Evolutionary conservation across 345 rosid species (phyloP).

Genomic region (Acer negundo): DNA sequence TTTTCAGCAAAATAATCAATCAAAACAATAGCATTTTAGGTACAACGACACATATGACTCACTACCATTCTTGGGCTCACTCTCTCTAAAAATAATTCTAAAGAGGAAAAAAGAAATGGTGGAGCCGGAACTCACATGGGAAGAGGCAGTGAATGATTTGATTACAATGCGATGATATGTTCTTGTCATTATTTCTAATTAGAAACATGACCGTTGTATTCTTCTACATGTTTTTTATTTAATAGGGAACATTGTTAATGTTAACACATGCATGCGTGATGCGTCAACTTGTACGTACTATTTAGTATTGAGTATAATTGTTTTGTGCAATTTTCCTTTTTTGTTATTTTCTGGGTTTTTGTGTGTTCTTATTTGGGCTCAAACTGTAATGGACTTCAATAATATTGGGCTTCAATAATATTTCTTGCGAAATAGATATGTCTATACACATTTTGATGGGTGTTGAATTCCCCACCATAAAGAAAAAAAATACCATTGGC

Average conservation of each 20-base stretch:
- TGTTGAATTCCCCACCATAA: too few species aligned
- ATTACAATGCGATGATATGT: neutral
- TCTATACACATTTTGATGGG: too few species aligned
- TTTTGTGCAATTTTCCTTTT: too few species aligned
- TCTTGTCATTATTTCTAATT: neutral
- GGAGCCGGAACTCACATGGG: constrained; percentile 40
- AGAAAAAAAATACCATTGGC: too few species aligned
- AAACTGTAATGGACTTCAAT: neutral
- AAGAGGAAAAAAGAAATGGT: neutral
- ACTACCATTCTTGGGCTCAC: constrained; percentile 19
- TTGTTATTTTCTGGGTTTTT: too few species aligned
- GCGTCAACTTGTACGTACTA: neutral
- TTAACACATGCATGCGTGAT: neutral
- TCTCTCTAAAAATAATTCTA: neutral
- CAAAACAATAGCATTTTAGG: constrained; percentile 35
- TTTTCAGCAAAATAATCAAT: constrained; percentile 16
- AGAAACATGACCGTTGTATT: neutral
- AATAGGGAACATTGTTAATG: neutral
- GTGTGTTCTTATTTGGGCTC: neutral
- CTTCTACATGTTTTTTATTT: neutral
- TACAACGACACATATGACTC: constrained; percentile 36
- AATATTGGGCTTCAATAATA: neutral
- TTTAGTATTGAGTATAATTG: too few species aligned
- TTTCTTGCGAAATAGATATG: too few species aligned
- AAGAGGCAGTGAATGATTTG: neutral